Evolutionary conservation across 495 filamentous ascomycete species (phyloP).

Genomic region (Penicillium cinerascens): DNA sequence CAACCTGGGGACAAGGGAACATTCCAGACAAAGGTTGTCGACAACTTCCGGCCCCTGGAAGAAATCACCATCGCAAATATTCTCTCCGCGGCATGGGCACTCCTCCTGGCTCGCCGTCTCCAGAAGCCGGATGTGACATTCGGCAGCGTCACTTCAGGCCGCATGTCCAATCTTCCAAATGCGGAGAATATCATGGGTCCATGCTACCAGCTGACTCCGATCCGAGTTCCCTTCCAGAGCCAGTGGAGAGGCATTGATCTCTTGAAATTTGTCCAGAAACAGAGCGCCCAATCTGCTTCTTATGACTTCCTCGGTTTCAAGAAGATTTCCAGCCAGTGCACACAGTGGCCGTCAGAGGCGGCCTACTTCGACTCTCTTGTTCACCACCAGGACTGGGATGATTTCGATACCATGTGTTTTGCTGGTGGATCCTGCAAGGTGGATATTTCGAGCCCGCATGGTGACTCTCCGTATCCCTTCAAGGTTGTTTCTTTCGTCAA

Average conservation of each 20-base stretch:
- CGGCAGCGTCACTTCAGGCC: constrained; percentile 53
- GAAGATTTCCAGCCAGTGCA: constrained; percentile 26
- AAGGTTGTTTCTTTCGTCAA: constrained; percentile 39
- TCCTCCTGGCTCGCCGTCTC: constrained; percentile 53
- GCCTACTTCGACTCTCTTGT: constrained; percentile 30
- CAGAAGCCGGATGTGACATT: constrained; percentile 53
- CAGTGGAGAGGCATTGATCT: constrained; percentile 37
- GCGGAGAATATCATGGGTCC: constrained; percentile 46
- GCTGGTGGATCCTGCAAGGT: constrained; percentile 29
- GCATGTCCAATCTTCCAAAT: constrained; percentile 41
- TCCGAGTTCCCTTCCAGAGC: constrained; percentile 29
- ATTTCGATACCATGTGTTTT: constrained; percentile 43
- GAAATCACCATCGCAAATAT: constrained; percentile 56
- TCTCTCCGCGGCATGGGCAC: constrained; percentile 60
- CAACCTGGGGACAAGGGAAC: constrained; percentile 35
- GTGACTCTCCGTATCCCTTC: constrained; percentile 34
- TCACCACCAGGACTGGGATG: constrained; percentile 37
- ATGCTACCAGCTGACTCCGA: constrained; percentile 37
- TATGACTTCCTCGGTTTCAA: constrained; percentile 33
- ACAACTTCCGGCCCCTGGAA: constrained; percentile 37
- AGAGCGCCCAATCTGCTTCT: constrained; percentile 25
- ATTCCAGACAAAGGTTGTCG: constrained; percentile 36
- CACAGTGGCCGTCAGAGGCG: constrained; percentile 18
- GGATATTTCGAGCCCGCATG: constrained; percentile 37
- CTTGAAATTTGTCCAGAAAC: constrained; percentile 30